Conservation (phyloP, 305 asterid species). For the Fraxinus nigra region DNA sequence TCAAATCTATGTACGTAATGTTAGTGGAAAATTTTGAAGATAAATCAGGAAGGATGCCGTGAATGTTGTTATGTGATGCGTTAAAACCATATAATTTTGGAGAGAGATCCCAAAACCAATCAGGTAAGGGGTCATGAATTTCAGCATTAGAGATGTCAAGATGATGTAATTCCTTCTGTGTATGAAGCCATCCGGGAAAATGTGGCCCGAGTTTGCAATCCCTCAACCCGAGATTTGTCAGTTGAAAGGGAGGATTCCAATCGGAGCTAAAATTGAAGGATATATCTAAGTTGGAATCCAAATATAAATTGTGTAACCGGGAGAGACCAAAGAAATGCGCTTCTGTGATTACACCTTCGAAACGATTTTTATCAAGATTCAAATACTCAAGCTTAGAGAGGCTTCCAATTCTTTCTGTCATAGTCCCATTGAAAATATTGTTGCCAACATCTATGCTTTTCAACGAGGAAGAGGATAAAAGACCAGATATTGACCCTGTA, state of each 20-base stretch:
- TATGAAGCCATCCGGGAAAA: slow-evolving; percentile 30
- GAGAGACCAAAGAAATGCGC: slow-evolving; percentile 13
- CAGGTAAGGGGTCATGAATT: slow-evolving; percentile 26
- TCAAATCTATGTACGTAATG: background rate
- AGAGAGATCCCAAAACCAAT: slow-evolving; percentile 30
- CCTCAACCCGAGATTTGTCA: background rate
- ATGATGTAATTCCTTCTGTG: background rate
- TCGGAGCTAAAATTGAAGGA: background rate
- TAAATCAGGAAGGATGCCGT: slow-evolving; percentile 19
- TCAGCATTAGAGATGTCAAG: slow-evolving; percentile 23
- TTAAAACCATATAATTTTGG: background rate
- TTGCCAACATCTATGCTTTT: background rate
- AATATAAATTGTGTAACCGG: background rate
- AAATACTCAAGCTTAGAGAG: background rate
- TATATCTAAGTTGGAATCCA: slow-evolving; percentile 14
- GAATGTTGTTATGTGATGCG: slow-evolving; percentile 24
- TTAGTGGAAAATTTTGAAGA: background rate
- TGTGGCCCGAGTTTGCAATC: slow-evolving; percentile 26
- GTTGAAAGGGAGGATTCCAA: slow-evolving; percentile 30
- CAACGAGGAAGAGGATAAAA: slow-evolving; percentile 22
- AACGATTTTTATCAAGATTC: background rate
- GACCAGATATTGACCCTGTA: slow-evolving; percentile 21
- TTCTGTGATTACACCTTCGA: slow-evolving; percentile 20
- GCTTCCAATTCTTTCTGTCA: slow-evolving; percentile 2
- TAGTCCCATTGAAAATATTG: slow-evolving; percentile 19